A percentile compares a stretch with the other conserved stretches of the same genome.
These are phyloP conservation scores for Globisporangium okanoganense DNA, from an alignment of 352 stramenopile species.

Conservation along the genomic window DNA sequence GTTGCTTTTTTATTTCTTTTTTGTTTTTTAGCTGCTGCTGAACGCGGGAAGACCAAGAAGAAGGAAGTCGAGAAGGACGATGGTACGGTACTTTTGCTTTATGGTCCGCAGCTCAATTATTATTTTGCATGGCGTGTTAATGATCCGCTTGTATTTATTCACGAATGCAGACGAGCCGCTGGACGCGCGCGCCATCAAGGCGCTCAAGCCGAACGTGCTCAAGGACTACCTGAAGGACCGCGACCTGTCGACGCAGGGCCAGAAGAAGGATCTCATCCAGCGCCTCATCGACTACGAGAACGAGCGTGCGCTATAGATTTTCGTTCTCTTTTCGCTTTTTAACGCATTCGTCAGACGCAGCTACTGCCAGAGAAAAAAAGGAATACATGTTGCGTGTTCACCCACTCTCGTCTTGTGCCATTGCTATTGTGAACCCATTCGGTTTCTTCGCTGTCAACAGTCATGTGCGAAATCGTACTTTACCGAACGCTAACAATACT, in stretches of 20 bases:
- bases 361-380: neutral
- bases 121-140: neutral
- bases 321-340: slow-evolving; percentile 3
- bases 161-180: slow-evolving; percentile 56
- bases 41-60: slow-evolving; percentile 65
- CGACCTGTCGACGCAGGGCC: slow-evolving; percentile 75
- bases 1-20: slow-evolving; percentile 7
- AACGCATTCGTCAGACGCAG: neutral
- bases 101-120: neutral
- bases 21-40: slow-evolving; percentile 34
- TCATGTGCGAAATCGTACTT: slow-evolving; percentile 3
- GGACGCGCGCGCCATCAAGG: slow-evolving; percentile 82
- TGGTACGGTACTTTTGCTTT: slow-evolving; percentile 29
- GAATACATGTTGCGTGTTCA: slow-evolving; percentile 1
- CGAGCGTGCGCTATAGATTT: slow-evolving; percentile 73
- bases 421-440: neutral
- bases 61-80: slow-evolving; percentile 56
- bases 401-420: neutral
- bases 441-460: neutral
- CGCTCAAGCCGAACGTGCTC: slow-evolving; percentile 80
- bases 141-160: neutral
- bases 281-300: slow-evolving; percentile 87
- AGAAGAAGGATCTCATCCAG: slow-evolving; percentile 89
- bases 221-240: slow-evolving; percentile 90
- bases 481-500: neutral